These are phyloP conservation scores for Debaryomyces robertsiae DNA, from an alignment of 1,139 yeast genomes.

Conservation along the genomic window DNA sequence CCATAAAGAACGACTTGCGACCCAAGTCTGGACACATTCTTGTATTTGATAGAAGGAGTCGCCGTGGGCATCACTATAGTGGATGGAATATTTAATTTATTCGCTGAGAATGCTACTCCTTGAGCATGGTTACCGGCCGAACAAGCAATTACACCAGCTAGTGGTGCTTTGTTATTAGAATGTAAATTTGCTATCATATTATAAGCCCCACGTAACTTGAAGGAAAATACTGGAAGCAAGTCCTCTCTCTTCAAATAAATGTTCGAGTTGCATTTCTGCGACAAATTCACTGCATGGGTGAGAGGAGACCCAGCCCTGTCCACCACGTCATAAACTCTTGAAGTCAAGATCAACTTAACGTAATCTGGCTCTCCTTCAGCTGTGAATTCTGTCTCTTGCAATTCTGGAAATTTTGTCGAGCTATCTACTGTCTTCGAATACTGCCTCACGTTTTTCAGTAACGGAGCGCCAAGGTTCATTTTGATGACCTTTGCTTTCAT, in stretches of 20 bases:
- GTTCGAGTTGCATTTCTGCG: conserved; percentile 71
- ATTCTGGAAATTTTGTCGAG: conserved; percentile 44
- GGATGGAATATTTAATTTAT: conserved; percentile 81
- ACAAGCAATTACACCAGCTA: conserved; percentile 94
- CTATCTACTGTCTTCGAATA: not conserved
- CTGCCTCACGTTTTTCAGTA: not conserved
- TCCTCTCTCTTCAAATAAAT: conserved; percentile 89
- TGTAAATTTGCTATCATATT: conserved; percentile 92
- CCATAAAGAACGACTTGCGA: conserved; percentile 92
- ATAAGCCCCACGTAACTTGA: conserved; percentile 96
- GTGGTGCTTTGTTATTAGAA: conserved; percentile 53
- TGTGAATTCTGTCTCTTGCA: conserved; percentile 53
- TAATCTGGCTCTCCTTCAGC: conserved; percentile 85
- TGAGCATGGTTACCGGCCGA: conserved; percentile 99
- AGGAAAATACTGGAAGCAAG: conserved; percentile 89
- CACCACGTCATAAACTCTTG: conserved; percentile 92
- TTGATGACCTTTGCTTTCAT: not conserved
- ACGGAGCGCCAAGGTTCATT: not conserved
- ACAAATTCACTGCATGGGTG: conserved; percentile 71
- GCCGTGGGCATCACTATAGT: conserved; percentile 98
- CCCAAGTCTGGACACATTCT: conserved; percentile 89
- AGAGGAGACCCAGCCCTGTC: conserved; percentile 79
- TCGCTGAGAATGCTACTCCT: conserved; percentile 95
- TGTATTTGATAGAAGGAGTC: conserved; percentile 91
- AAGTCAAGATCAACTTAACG: conserved; percentile 82